These are phyloP conservation scores for Annulohypoxylon moriforme DNA, from an alignment of 495 filamentous ascomycete genomes.

Conservation along the genomic window DNA sequence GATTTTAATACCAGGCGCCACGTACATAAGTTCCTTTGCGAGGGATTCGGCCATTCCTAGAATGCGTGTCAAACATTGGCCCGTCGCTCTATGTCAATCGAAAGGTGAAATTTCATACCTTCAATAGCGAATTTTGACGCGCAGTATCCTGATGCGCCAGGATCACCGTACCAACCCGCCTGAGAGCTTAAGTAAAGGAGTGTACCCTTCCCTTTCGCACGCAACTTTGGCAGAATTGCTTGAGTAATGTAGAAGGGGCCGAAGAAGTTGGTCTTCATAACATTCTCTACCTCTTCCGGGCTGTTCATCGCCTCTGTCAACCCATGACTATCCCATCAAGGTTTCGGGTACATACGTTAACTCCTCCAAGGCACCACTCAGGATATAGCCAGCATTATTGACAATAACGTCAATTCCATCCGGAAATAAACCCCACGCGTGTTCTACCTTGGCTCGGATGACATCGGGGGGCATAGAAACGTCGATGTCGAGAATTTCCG, in stretches of 20 bases:
- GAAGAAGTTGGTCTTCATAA: constrained; percentile 64
- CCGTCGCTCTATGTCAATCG: background rate
- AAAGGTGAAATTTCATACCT: constrained; percentile 54
- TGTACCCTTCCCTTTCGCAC: constrained; percentile 60
- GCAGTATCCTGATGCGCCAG: constrained; percentile 69
- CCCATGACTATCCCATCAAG: no score
- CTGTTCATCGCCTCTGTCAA: constrained; percentile 17
- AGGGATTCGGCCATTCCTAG: constrained; percentile 10
- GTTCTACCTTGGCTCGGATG: constrained; percentile 52
- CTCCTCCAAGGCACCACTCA: constrained; percentile 60
- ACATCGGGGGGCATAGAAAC: constrained; percentile 54
- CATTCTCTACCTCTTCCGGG: constrained; percentile 48
- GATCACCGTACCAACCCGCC: constrained; percentile 58
- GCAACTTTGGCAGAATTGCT: constrained; percentile 58
- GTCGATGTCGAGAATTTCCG: constrained; percentile 58
- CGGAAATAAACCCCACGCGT: constrained; percentile 41
- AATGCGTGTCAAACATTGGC: background rate
- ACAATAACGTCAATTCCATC: constrained; percentile 63
- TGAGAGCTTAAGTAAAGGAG: constrained; percentile 64
- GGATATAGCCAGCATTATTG: constrained; percentile 66
- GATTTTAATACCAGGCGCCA: constrained; percentile 14
- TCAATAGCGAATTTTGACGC: constrained; percentile 95
- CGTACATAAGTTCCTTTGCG: constrained; percentile 12
- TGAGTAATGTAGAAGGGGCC: constrained; percentile 58
- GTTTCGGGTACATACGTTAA: constrained; percentile 46